Base-by-base conservation (phyloP, 192 early-diverging fungal genomes). In the Radiomyces spectabilis region DNA sequence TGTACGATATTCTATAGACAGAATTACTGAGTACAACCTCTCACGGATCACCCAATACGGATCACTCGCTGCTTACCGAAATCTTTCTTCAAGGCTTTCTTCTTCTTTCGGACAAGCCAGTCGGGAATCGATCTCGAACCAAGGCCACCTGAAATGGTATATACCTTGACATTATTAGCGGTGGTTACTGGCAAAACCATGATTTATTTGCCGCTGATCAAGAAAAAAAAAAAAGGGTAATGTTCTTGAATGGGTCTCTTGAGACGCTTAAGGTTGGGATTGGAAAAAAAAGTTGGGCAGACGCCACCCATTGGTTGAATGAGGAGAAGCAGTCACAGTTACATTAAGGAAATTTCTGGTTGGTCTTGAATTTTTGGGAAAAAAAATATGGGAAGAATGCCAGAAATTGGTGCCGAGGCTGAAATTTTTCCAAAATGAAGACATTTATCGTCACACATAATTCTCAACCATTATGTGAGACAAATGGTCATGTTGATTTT, bases 121-220 rank as follows among this genome's bases (percentile, higher is more conserved):
- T 99, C 93, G 16, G 96, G 96, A 42, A 99, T 84, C 53, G 92
- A 74, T 68, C 74, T 74, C 73, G 71, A 85, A 56, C 77, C 86
- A 66, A 81, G 79, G 57, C 84, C 81, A 24, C 87, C 85, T 22
- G 82, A 85, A 37, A 88, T 80, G 12, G 85, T 86, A 61, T 88
- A 87, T 51, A 97, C 91, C 68, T 92, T 92, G 71, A 97, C 90
- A 74, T 94, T 91, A 71, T 97, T 97, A 44, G 91, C 83, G 46
- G 83, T 89, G 12, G 83, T 80, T 12, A 90, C 91, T 72, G 86
- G 80, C 51, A 97, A 72, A 7, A 82, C 83, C 86, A 88, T 88
- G 16, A n/a, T 50, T 8, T 26, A 47, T 22, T 30, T 13, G 32
- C 33, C 38, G n/a, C n/a, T 13, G 42, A 48, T 21, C 15, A 43